Evolutionary conservation across 108 stramenopile genomes (phyloP), one percentile per base, ranked within the genome.

Genomic region (Aureococcus anophagefferens): DNA sequence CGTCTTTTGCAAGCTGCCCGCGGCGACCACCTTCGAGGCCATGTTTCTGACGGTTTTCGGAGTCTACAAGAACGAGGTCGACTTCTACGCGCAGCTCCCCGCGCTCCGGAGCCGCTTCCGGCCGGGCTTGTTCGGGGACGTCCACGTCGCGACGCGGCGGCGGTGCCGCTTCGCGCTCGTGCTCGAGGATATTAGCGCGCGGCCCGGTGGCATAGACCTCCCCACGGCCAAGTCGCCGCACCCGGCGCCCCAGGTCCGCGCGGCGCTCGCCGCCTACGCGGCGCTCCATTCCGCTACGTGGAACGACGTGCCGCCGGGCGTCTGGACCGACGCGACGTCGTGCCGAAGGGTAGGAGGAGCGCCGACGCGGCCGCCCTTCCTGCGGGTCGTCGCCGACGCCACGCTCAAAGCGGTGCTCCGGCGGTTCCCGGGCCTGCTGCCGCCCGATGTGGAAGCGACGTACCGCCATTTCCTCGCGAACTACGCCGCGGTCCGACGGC

Each of bases 51-150:
- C 30, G 11, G 15, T 65, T 15, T 65, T 65, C 32, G 33, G 65
- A 30, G 65, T 65, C 33, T 65, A 65, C 65, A 1, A 4, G 15
- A 65, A 65, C 65, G 65, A 65, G 18, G 65, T 65, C 65, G 17
- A 14, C 0, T 65, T 65, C 65, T 65, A 65, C 34, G 32, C 30
- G 16, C 1, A 33, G 33, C 3, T 11, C 7, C 21, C 51, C 25
- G 17, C 51, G 25, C 11, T 40, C 37, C 37, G 37, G 37, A 11
- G 7, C 37, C 4, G 7, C 7, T 40, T 40, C 37, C 37, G 37
- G 7, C 37, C 37, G 37, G 21, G 25, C 25, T 25, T 59, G 3
- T 59, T 59, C 25, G 51, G 7, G 21, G 25, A 59, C 21, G 51
- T 11, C 51, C 3, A 25, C 25, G 51, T 28, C 21, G 51, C 51